phyloP scores from a whole-genome alignment of 2,329 filamentous ascomycete genomes.

The Penicillium italicum region DNA sequence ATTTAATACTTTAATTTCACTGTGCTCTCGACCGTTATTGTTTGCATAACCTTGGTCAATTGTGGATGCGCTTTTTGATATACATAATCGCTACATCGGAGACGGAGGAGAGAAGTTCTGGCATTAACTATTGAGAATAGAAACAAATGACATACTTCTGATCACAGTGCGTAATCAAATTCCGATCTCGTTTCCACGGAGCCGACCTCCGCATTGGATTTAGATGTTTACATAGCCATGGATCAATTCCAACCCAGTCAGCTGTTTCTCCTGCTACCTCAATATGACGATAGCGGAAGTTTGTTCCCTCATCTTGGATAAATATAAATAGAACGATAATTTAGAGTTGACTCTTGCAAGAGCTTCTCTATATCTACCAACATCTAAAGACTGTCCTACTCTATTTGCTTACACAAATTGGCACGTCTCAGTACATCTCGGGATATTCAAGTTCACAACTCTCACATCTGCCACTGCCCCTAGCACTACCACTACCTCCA shows the following conservation, averaged over 20 bases:
- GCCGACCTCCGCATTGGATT: conserved; percentile 6
- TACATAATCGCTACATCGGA: conserved; percentile 14
- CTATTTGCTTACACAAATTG: neutral
- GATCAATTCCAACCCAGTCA: conserved; percentile 7
- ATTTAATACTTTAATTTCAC: conserved; percentile 33
- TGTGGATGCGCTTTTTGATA: conserved; percentile 14
- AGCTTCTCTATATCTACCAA: neutral
- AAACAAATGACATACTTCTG: conserved; percentile 17
- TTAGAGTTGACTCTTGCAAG: neutral
- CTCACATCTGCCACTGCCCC: neutral
- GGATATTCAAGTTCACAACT: neutral
- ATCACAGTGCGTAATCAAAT: neutral
- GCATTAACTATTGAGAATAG: neutral
- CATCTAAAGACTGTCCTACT: neutral
- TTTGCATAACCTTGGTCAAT: conserved; percentile 14
- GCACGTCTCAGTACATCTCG: neutral
- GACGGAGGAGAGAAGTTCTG: neutral
- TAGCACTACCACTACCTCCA: neutral
- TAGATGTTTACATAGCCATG: neutral
- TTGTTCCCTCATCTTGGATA: neutral
- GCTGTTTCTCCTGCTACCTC: conserved; percentile 1
- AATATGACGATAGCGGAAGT: conserved; percentile 14
- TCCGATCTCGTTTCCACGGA: conserved; percentile 1
- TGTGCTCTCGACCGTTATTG: conserved; percentile 19
- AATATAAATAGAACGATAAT: neutral